phyloP scores from a whole-genome alignment of 257 asterid genomes.

The Lantana camara region DNA sequence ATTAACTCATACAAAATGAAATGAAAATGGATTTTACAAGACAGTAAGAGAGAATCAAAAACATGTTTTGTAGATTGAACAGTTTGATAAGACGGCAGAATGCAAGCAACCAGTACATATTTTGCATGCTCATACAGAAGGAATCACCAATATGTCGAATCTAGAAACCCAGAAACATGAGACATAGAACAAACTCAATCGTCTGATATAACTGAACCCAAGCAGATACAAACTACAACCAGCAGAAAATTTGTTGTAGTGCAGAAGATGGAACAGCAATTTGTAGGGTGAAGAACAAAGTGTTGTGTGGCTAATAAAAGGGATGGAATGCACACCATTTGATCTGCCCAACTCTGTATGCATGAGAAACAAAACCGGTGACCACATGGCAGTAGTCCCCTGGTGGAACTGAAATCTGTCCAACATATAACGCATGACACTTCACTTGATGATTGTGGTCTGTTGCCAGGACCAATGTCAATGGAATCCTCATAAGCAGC shows the following conservation, averaged over 20 bases:
- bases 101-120: neutral
- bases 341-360: constrained; percentile 81
- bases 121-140: neutral
- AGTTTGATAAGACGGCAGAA: neutral
- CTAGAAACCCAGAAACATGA: neutral
- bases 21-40: neutral
- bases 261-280: neutral
- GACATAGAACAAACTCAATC: neutral
- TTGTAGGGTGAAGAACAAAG: neutral
- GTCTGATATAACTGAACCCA: constrained; percentile 1
- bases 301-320: neutral
- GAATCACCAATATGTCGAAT: neutral
- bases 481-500: constrained; percentile 32
- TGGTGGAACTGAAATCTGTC: constrained; percentile 76
- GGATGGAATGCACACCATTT: constrained; percentile 48
- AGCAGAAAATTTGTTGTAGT: constrained; percentile 1
- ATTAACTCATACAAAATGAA: too few relatives aligned
- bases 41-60: neutral
- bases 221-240: neutral
- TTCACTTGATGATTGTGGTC: constrained; percentile 41
- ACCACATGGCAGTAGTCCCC: constrained; percentile 92
- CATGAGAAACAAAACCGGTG: constrained; percentile 92
- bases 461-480: constrained; percentile 26
- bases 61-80: neutral
- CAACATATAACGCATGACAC: constrained; percentile 91